A percentile compares a stretch with the other conserved stretches of the same genome.
phyloP scores from a whole-genome alignment of 805 yeast species.

The Candida loeiensis region DNA sequence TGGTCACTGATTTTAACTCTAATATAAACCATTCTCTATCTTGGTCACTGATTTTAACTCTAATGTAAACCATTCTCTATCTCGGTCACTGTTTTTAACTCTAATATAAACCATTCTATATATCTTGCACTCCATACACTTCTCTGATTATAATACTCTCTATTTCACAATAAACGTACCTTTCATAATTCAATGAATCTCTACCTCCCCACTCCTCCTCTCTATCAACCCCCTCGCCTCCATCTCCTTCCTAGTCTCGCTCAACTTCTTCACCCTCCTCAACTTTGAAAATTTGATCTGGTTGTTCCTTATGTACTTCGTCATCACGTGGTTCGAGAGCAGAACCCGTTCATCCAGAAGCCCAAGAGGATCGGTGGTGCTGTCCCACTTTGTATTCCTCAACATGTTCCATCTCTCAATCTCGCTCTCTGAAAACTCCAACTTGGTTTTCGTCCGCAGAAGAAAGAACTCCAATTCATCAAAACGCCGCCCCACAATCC shows the following conservation, averaged over 20 bases:
- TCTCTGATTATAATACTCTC: not conserved
- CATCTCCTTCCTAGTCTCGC: conserved; percentile 4
- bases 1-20: not conserved
- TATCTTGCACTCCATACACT: not conserved
- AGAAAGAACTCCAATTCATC: conserved; percentile 6
- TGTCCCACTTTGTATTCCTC: not conserved
- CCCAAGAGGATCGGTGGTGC: conserved; percentile 1
- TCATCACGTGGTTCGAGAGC: conserved; percentile 5
- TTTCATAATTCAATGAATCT: not conserved
- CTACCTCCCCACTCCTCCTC: not conserved
- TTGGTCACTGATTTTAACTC: not conserved
- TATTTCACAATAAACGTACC: not conserved
- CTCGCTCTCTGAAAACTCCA: conserved; percentile 4
- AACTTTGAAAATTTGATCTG: conserved; percentile 6
- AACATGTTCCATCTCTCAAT: conserved; percentile 2
- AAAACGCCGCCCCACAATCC: conserved; percentile 4
- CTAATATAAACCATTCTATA: not conserved
- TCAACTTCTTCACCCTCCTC: not conserved
- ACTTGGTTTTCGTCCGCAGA: not conserved
- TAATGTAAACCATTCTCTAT: not conserved
- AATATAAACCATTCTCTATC: not conserved
- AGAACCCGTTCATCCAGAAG: conserved; percentile 1
- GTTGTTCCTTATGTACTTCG: conserved; percentile 7
- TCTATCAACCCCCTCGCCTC: conserved; percentile 3
- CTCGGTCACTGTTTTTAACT: not conserved